Percentiles rank a stretch among this genome's conserved stretches.
Evolutionary conservation across 2,329 filamentous ascomycete genomes (phyloP).

Genomic region (Chrysosporium keratinophilum): DNA sequence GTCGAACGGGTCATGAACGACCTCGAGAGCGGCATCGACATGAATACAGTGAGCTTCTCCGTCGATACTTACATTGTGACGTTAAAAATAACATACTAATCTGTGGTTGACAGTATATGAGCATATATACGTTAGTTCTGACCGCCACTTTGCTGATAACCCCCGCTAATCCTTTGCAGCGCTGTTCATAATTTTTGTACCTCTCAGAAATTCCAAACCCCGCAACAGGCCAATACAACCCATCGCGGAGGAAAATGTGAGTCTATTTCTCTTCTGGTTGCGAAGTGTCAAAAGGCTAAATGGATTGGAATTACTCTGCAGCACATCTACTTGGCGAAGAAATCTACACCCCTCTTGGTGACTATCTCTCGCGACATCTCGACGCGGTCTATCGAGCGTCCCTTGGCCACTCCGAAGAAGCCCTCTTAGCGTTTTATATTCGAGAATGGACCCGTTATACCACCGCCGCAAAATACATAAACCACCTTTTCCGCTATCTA

Average conservation of each 20-base stretch:
- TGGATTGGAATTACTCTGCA: conserved; percentile 26
- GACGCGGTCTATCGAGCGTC: conserved; percentile 60
- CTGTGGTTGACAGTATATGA: conserved; percentile 62
- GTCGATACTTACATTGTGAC: not conserved
- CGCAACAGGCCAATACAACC: conserved; percentile 33
- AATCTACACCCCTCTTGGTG: conserved; percentile 80
- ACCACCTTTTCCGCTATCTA: conserved; percentile 90
- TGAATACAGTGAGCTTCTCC: conserved; percentile 58
- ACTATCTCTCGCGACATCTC: conserved; percentile 73
- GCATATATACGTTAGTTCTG: conserved; percentile 67
- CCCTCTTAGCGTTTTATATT: conserved; percentile 85
- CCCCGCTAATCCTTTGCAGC: conserved; percentile 32
- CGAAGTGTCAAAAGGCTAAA: conserved; percentile 13
- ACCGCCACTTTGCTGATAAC: conserved; percentile 5
- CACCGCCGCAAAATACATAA: conserved; percentile 89
- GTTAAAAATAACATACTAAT: conserved; percentile 14
- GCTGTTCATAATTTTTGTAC: conserved; percentile 99
- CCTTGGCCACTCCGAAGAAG: conserved; percentile 75
- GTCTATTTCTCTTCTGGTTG: conserved; percentile 17
- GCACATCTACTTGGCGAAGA: conserved; percentile 93
- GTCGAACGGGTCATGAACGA: conserved; percentile 91
- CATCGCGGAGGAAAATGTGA: conserved; percentile 55
- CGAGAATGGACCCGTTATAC: conserved; percentile 95
- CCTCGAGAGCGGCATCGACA: conserved; percentile 82
- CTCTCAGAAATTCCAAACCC: conserved; percentile 65